Evolutionary conservation across 805 yeast genomes (phyloP).

Genomic region (Schwanniomyces occidentalis): DNA sequence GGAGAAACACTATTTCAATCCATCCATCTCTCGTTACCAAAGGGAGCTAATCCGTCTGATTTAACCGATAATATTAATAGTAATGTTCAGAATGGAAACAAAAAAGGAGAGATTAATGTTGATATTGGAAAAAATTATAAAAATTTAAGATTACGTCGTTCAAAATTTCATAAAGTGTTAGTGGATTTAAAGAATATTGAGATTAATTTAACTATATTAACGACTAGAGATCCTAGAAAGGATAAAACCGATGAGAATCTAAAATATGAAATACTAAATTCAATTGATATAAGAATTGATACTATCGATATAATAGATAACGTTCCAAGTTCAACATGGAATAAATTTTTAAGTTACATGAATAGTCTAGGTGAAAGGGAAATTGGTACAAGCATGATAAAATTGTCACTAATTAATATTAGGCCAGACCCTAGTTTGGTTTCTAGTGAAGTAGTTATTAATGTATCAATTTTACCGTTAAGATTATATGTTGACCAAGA

Average conservation of each 20-base stretch:
- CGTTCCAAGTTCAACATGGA: conserved; percentile 88
- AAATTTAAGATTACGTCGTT: conserved; percentile 62
- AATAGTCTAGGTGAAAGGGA: conserved; percentile 72
- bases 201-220: conserved; percentile 44
- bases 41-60: conserved; percentile 43
- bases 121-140: conserved; percentile 35
- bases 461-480: conserved; percentile 64
- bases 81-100: conserved; percentile 23
- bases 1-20: conserved; percentile 77
- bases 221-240: conserved; percentile 48
- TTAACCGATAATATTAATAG: conserved; percentile 57
- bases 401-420: conserved; percentile 52
- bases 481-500: conserved; percentile 91
- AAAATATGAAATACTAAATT: conserved; percentile 48
- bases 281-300: conserved; percentile 48
- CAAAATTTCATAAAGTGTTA: conserved; percentile 57
- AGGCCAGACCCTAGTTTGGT: conserved; percentile 64
- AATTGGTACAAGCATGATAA: conserved; percentile 63
- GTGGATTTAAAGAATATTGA: conserved; percentile 57
- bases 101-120: conserved; percentile 19
- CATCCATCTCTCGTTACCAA: conserved; percentile 64
- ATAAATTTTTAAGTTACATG: conserved; percentile 72
- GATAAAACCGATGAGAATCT: conserved; percentile 30
- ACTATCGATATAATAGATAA: conserved; percentile 70
- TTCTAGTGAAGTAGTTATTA: conserved; percentile 65